Percentiles rank a stretch among this genome's conserved stretches.
These are phyloP conservation scores for Phaeoacremonium minimum DNA, from an alignment of 2,329 filamentous ascomycete species.

Conservation along the genomic window DNA sequence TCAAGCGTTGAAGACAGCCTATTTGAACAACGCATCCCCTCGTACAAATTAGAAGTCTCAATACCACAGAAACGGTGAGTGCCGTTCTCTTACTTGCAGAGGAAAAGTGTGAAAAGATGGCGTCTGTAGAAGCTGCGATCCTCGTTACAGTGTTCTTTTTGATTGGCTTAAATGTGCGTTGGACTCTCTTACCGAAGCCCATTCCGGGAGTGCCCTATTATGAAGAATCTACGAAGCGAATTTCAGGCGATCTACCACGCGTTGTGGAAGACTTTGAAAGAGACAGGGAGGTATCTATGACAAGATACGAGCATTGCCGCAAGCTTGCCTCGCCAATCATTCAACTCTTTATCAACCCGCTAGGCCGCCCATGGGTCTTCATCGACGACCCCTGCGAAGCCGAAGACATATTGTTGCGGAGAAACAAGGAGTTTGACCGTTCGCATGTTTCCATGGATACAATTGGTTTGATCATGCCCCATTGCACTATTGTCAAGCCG, in stretches of 20 bases:
- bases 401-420: constrained; percentile 14
- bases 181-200: neutral
- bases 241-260: neutral
- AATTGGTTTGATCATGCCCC: neutral
- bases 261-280: neutral
- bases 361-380: constrained; percentile 16
- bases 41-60: too few species aligned
- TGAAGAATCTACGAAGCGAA: neutral
- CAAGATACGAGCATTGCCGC: neutral
- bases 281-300: neutral
- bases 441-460: constrained; percentile 1
- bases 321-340: constrained; percentile 18
- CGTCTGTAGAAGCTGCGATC: too few species aligned
- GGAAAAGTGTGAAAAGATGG: too few species aligned
- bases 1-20: too few species aligned
- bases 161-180: neutral
- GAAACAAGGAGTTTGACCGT: constrained; percentile 12
- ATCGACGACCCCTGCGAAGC: constrained; percentile 14
- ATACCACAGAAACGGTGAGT: too few species aligned
- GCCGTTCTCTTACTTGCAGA: too few species aligned
- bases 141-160: neutral
- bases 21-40: too few species aligned
- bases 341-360: constrained; percentile 42
- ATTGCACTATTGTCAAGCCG: neutral
- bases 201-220: neutral